phyloP scores from a whole-genome alignment of 495 filamentous ascomycete species.

The Cudoniella acicularis region DNA sequence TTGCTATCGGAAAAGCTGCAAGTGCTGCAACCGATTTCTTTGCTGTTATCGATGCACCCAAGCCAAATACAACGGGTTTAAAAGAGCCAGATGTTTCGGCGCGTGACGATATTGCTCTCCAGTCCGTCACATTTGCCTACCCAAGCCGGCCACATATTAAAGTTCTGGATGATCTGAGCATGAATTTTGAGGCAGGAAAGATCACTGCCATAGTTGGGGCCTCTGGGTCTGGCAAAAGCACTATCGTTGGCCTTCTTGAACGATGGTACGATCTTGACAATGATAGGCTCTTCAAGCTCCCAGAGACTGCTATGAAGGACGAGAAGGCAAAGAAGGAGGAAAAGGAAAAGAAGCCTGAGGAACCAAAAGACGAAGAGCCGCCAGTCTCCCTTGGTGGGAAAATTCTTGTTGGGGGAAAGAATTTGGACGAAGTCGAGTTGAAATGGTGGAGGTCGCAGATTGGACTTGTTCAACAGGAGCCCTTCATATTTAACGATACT shows the following conservation, averaged over 20 bases:
- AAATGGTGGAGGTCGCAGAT: slow-evolving; percentile 65
- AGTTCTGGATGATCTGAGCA: slow-evolving; percentile 51
- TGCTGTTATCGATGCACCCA: slow-evolving; percentile 52
- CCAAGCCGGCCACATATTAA: slow-evolving; percentile 63
- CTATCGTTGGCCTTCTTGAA: slow-evolving; percentile 85
- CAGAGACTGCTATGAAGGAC: slow-evolving; percentile 21
- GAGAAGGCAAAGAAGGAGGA: slow-evolving; percentile 15
- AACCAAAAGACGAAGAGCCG: not conserved
- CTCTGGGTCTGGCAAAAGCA: slow-evolving; percentile 85
- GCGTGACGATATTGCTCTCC: slow-evolving; percentile 53
- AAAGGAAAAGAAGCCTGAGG: slow-evolving; percentile 8
- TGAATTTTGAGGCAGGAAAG: slow-evolving; percentile 68
- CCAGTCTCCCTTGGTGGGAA: slow-evolving; percentile 33
- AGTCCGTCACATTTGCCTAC: slow-evolving; percentile 63
- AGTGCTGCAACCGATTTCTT: slow-evolving; percentile 53
- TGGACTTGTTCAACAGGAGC: slow-evolving; percentile 66
- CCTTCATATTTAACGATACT: slow-evolving; percentile 65
- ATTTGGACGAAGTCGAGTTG: slow-evolving; percentile 49
- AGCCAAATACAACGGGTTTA: slow-evolving; percentile 40
- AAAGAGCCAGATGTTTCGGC: slow-evolving; percentile 41
- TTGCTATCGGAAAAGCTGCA: slow-evolving; percentile 47
- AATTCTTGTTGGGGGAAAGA: slow-evolving; percentile 46
- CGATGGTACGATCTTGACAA: slow-evolving; percentile 76
- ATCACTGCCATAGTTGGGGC: slow-evolving; percentile 87
- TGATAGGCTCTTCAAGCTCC: slow-evolving; percentile 24